Conservation (phyloP, 2,329 filamentous ascomycete genomes). For the Aureobasidium mangrovei region DNA sequence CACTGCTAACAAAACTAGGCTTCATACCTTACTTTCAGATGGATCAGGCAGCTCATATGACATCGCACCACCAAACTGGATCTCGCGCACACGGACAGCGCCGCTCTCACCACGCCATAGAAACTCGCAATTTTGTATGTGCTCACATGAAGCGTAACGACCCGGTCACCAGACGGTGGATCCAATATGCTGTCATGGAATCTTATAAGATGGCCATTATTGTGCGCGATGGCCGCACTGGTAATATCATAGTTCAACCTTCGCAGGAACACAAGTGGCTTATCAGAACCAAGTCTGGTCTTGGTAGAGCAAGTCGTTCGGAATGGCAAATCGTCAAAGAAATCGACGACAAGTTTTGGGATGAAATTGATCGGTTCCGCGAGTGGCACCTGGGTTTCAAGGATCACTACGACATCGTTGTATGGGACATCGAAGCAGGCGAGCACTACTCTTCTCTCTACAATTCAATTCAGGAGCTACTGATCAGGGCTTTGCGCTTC, state of each 20-base stretch:
- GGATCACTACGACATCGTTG: constrained; percentile 31
- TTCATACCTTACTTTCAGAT: constrained; percentile 31
- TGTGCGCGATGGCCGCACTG: constrained; percentile 24
- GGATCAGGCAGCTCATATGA: constrained; percentile 27
- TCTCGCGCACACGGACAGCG: constrained; percentile 27
- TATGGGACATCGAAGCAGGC: constrained; percentile 34
- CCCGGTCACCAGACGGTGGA: constrained; percentile 33
- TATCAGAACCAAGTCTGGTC: constrained; percentile 30
- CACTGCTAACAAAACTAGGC: constrained; percentile 1
- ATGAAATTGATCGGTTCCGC: constrained; percentile 8
- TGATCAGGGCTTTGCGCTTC: constrained; percentile 32
- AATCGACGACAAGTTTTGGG: constrained; percentile 24
- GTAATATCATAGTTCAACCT: constrained; percentile 17
- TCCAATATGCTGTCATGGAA: constrained; percentile 36
- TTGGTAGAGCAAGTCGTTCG: constrained; percentile 32
- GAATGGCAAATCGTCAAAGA: constrained; percentile 30
- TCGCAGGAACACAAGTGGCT: constrained; percentile 34
- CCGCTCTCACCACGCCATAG: constrained; percentile 26
- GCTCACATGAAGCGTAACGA: constrained; percentile 36
- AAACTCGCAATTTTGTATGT: constrained; percentile 35
- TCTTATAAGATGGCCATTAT: constrained; percentile 30
- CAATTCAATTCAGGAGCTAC: constrained; percentile 22
- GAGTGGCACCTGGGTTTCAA: constrained; percentile 26
- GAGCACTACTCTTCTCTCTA: constrained; percentile 20
- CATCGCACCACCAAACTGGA: constrained; percentile 19